phyloP scores from a whole-genome alignment of 768 basidiomycete genomes.

The Calvatia gigantea region DNA sequence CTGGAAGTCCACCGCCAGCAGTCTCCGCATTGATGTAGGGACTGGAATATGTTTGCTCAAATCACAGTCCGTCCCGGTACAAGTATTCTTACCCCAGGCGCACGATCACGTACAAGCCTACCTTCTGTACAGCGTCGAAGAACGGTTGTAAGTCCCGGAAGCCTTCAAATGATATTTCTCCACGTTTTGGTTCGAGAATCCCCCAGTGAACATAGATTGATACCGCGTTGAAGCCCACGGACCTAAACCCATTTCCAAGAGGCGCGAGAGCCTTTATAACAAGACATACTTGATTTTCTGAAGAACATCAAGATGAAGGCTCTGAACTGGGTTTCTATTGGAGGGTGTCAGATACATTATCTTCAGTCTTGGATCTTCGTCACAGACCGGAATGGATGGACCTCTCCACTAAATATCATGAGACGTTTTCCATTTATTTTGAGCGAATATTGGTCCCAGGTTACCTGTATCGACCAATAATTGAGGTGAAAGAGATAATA shows the following conservation, averaged over 20 bases:
- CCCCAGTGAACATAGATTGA: slow-evolving; percentile 46
- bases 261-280: not conserved
- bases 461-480: slow-evolving; percentile 25
- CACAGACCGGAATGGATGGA: slow-evolving; percentile 38
- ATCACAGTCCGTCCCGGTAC: not conserved
- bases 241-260: too few relatives aligned
- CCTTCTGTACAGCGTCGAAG: slow-evolving; percentile 49
- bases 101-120: slow-evolving; percentile 54
- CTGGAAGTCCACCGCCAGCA: slow-evolving; percentile 53
- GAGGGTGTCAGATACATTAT: not conserved
- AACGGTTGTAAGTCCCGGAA: slow-evolving; percentile 53
- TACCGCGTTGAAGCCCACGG: slow-evolving; percentile 40
- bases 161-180: slow-evolving; percentile 49
- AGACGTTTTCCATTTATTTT: slow-evolving; percentile 38
- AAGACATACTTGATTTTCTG: slow-evolving; percentile 39
- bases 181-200: slow-evolving; percentile 41
- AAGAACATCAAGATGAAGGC: slow-evolving; percentile 39
- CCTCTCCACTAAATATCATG: slow-evolving; percentile 39
- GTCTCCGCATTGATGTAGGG: slow-evolving; percentile 48
- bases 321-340: slow-evolving; percentile 29
- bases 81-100: slow-evolving; percentile 36
- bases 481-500: not conserved
- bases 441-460: slow-evolving; percentile 42
- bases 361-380: slow-evolving; percentile 13
- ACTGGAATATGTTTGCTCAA: slow-evolving; percentile 17